A percentile compares a stretch with the other conserved stretches of the same genome.
Conservation (phyloP, 768 basidiomycete genomes). For the Gyrodon lividus region DNA sequence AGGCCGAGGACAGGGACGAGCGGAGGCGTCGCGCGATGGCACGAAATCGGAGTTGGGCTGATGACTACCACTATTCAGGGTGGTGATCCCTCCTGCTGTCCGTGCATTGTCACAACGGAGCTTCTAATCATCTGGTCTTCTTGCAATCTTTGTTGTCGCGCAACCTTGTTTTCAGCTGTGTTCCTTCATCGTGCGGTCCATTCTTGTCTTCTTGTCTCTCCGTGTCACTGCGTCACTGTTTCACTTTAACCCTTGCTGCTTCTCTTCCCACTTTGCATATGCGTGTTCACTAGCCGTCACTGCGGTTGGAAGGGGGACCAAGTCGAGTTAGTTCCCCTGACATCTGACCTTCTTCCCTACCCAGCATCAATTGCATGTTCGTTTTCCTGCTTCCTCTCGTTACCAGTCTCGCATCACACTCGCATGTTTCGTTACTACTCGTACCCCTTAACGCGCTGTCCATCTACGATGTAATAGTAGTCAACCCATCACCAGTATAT, state of each 20-base stretch:
- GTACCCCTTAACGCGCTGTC: conserved; percentile 24
- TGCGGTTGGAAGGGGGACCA: too few species aligned
- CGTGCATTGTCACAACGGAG: conserved; percentile 15
- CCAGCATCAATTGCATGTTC: background rate
- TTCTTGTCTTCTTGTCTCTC: conserved; percentile 20
- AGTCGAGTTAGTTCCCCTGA: background rate
- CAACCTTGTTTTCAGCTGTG: conserved; percentile 15
- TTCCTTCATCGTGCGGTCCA: conserved; percentile 16
- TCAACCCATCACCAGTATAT: conserved; percentile 29
- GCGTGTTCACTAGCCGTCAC: too few species aligned
- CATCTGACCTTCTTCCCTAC: background rate
- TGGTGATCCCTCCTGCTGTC: conserved; percentile 42
- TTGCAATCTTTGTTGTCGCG: conserved; percentile 20
- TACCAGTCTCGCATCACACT: conserved; percentile 16
- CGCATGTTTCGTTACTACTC: conserved; percentile 19
- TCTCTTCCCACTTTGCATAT: background rate
- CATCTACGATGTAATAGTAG: conserved; percentile 36
- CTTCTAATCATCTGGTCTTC: conserved; percentile 24
- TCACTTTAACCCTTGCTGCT: conserved; percentile 12
- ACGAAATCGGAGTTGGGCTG: conserved; percentile 65
- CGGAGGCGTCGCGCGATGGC: conserved; percentile 47
- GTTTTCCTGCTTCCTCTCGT: background rate
- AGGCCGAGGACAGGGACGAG: conserved; percentile 40
- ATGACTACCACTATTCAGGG: conserved; percentile 64
- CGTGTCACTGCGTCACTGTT: conserved; percentile 1